Evolutionary conservation across 148 eudicot genomes (phyloP), one percentile per base, ranked within the genome.

Genomic region (Silene latifolia): DNA sequence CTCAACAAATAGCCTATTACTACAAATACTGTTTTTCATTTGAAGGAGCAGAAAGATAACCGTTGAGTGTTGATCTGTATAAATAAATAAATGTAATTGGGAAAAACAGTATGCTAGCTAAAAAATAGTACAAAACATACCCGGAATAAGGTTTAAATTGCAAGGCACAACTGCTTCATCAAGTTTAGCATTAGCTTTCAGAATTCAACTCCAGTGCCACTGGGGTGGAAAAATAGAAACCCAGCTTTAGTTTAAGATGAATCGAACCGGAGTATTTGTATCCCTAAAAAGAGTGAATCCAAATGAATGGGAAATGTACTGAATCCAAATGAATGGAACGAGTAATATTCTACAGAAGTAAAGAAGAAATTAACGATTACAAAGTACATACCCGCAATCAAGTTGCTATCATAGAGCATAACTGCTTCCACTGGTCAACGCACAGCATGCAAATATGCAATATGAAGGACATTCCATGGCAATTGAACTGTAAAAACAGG

Each of bases 111-210:
- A 12, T 9, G 17, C 17, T 24, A 63, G 44, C 39, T 13, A 63
- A 63, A 0, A 5, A 20, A 29, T 32, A 23, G 44, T 39, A 39
- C 9, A 19, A 23, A 58, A 77, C 82, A 79, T 54, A 88, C 86
- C 85, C 0, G 84, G 81, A 25, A 88, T 83, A 67, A 74, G 82
- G 67, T 85, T 82, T 66, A 83, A 76, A 77, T 84, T 87, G 69
- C 83, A 76, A 42, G 83, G 85, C 39, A 84, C 86, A 68, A 86
- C 81, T 3, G 87, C 87, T 68, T 85, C 90, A 25, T 82, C 89
- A 24, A 13, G 65, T 63, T 65, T 54, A 23, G 57, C 61, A 21
- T 63, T 72, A 69, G 70, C 75, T 42, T 25, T 25, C 0, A 80
- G 83, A 39, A 80, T 70, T 51, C 74, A 66, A 13, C 86, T 82